Evolutionary conservation across 495 filamentous ascomycete genomes (phyloP), one percentile per base, ranked within the genome.

Genomic region (Penicillium simplicissimum): DNA sequence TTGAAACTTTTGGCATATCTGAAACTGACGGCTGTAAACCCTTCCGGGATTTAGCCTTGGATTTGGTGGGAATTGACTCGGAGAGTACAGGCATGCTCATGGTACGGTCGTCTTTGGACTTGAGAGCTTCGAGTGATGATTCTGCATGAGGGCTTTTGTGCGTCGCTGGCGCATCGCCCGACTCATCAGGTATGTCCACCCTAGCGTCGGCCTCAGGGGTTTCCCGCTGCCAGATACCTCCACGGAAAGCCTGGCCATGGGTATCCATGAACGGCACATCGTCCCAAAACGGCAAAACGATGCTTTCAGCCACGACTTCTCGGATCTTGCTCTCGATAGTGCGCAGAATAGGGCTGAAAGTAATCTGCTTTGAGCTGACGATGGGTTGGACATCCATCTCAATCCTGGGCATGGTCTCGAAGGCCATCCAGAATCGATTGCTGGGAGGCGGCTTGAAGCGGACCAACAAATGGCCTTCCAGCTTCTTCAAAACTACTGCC

Each of bases 281-380:
- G 60, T 98, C 95, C 91, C 93, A 98, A 68, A 96, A 91, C 0
- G 96, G 96, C 49, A 89, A 78, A n/a, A 98, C 95, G 9, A 97
- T 72, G 15, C 92, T 96, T 75, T 98, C 95, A 2, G 87, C 91
- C 55, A 98, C 81, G 40, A 97, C 91, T 72, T 97, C 93, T 58
- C 93, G 87, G 69, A 98, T 96, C 25, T 93, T 81, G 64, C 89
- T 96, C 73, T 98, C 95, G 60, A 98, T 98, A 52, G 93, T 89
- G 52, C 92, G 88, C 13, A 97, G 83, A 49, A 98, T 94, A 48
- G 96, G 84, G 8, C 87, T 88, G 72, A 94, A 98, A 0, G 95
- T 97, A 53, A 98, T 96, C 73, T 97, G 93, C 56, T 94, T 88
- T 8, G 91, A 89, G 74, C 93, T 96, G 53, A 98, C 92, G 62